Conservation (phyloP, 768 basidiomycete genomes). For the Cystofilobasidium ferigula region DNA sequence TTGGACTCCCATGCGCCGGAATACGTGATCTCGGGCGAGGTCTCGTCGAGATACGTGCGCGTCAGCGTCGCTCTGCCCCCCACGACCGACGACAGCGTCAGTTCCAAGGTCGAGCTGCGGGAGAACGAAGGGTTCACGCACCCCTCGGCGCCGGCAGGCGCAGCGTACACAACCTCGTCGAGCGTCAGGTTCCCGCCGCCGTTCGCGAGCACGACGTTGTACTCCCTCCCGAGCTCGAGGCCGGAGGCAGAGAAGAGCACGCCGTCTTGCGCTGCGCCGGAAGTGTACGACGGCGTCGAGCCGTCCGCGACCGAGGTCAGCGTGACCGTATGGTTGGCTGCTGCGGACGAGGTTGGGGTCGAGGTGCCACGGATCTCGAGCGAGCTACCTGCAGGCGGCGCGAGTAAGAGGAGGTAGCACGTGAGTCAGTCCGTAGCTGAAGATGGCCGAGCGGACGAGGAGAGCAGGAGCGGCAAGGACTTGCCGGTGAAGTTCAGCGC, state of each 20-base stretch:
- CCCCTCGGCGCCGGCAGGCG: constrained; percentile 31
- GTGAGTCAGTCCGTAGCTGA: too few relatives aligned
- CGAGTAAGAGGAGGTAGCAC: background rate
- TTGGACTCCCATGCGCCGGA: constrained; percentile 33
- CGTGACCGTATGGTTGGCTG: constrained; percentile 32
- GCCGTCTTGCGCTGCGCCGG: constrained; percentile 14
- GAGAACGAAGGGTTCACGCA: constrained; percentile 19
- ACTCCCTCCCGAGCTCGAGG: background rate
- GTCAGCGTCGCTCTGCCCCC: constrained; percentile 31
- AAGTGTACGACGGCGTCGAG: constrained; percentile 24
- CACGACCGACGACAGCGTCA: background rate
- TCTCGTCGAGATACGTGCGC: constrained; percentile 35
- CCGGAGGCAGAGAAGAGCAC: background rate
- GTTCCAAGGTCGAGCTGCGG: too few relatives aligned
- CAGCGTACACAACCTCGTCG: constrained; percentile 31
- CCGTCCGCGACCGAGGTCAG: background rate
- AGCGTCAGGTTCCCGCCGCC: constrained; percentile 11
- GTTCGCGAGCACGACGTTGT: background rate
- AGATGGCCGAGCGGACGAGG: too few relatives aligned
- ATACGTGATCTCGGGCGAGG: constrained; percentile 29
- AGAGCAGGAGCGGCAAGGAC: constrained; percentile 21
- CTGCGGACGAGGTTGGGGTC: constrained; percentile 29
- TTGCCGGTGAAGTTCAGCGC: constrained; percentile 37
- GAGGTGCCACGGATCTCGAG: constrained; percentile 34
- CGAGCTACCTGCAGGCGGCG: constrained; percentile 27